Percentiles rank a stretch among this genome's conserved stretches.
Evolutionary conservation across 2,329 filamentous ascomycete genomes (phyloP).

Genomic region (Xylaria sp.): DNA sequence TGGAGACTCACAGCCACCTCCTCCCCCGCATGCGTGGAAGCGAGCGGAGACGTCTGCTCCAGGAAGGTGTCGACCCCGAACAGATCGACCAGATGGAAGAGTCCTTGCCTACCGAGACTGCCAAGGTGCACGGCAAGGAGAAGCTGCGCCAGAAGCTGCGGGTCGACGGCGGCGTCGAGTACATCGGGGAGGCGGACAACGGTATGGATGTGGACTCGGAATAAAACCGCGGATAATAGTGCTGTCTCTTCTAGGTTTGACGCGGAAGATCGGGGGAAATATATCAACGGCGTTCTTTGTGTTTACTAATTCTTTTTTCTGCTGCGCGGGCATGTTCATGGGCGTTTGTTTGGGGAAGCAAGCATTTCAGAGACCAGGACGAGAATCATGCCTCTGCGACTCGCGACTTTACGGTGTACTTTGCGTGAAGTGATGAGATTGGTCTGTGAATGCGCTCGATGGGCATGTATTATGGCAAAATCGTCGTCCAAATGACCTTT

Average conservation of each 20-base stretch:
- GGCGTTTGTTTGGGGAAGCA: conserved; percentile 24
- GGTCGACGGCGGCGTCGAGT: conserved; percentile 39
- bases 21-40: conserved; percentile 66
- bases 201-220: conserved; percentile 42
- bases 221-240: conserved; percentile 9
- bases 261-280: conserved; percentile 19
- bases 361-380: conserved; percentile 13
- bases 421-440: not conserved
- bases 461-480: too few species aligned
- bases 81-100: conserved; percentile 36
- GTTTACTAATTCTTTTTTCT: conserved; percentile 12
- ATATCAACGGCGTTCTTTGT: conserved; percentile 25
- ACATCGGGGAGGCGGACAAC: conserved; percentile 34
- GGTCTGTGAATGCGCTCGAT: not conserved
- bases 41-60: conserved; percentile 51
- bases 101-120: conserved; percentile 26
- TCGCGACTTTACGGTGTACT: not conserved
- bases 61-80: conserved; percentile 29
- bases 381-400: conserved; percentile 4
- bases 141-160: conserved; percentile 35
- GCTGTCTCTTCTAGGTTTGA: conserved; percentile 7
- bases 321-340: conserved; percentile 26
- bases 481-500: too few species aligned
- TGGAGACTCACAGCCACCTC: conserved; percentile 87
- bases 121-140: conserved; percentile 39